These are phyloP conservation scores for Xylariomycetidae sp. DNA, from an alignment of 2,329 filamentous ascomycete genomes.

Conservation along the genomic window DNA sequence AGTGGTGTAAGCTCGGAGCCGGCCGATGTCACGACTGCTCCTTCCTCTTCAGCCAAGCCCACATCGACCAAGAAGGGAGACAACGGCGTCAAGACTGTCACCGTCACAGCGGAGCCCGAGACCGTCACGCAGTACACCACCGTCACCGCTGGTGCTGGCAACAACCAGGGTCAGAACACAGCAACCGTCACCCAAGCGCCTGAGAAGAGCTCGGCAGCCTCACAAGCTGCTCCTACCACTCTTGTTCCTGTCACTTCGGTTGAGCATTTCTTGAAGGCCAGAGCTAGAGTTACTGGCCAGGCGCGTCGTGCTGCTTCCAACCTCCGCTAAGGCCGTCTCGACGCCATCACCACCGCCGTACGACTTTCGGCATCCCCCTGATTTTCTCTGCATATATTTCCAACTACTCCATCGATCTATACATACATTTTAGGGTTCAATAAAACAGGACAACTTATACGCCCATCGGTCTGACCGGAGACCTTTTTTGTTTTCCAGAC, in stretches of 20 bases:
- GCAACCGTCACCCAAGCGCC: slow-evolving; percentile 1
- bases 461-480: too few species aligned
- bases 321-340: neutral
- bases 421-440: neutral
- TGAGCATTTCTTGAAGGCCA: slow-evolving; percentile 21
- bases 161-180: slow-evolving; percentile 2
- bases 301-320: slow-evolving; percentile 13
- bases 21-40: slow-evolving; percentile 9
- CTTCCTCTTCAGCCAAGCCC: slow-evolving; percentile 11
- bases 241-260: slow-evolving; percentile 18
- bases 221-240: slow-evolving; percentile 11
- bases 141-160: slow-evolving; percentile 24
- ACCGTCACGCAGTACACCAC: slow-evolving; percentile 35
- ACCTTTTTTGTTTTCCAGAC: too few species aligned
- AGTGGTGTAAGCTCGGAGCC: slow-evolving; percentile 15
- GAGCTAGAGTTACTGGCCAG: slow-evolving; percentile 20
- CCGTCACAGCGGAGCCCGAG: slow-evolving; percentile 35
- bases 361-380: neutral
- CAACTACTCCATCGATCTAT: neutral
- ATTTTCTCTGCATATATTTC: neutral
- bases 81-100: slow-evolving; percentile 32
- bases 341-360: neutral
- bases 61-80: slow-evolving; percentile 11
- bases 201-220: slow-evolving; percentile 1
- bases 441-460: too few species aligned